Evolutionary conservation across 2,329 filamentous ascomycete genomes (phyloP).

Genomic region (Phialophora chinensis): DNA sequence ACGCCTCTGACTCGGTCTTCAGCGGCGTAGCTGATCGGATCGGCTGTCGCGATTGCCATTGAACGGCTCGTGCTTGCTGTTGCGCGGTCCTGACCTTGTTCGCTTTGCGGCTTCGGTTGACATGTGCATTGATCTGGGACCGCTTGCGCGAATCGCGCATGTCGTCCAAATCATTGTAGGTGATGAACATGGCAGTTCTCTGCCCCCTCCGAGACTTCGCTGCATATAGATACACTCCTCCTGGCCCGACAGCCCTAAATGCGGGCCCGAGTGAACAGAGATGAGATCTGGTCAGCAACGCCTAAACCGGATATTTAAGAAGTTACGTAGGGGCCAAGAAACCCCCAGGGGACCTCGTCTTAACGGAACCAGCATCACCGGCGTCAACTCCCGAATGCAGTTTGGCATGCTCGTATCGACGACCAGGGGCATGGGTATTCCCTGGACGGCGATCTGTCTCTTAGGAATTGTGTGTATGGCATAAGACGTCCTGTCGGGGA

Average conservation of each 20-base stretch:
- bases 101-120: conserved; percentile 11
- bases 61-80: neutral
- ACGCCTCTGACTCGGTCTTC: conserved; percentile 3
- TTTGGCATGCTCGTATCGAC: neutral
- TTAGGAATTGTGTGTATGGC: neutral
- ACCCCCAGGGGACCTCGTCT: neutral
- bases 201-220: neutral
- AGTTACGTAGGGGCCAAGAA: neutral
- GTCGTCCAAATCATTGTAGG: conserved; percentile 19
- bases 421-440: neutral
- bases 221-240: neutral
- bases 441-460: neutral
- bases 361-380: neutral
- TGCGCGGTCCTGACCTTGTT: conserved; percentile 13
- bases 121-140: conserved; percentile 17
- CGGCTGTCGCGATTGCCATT: conserved; percentile 9
- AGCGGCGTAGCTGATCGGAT: conserved; percentile 5
- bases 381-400: neutral
- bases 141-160: conserved; percentile 19
- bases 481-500: neutral
- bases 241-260: conserved; percentile 16
- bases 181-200: conserved; percentile 17
- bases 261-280: neutral
- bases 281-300: conserved; percentile 6
- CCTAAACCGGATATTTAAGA: neutral